Base-by-base conservation (phyloP, 2,329 filamentous ascomycete genomes). In the Drechmeria coniospora region DNA sequence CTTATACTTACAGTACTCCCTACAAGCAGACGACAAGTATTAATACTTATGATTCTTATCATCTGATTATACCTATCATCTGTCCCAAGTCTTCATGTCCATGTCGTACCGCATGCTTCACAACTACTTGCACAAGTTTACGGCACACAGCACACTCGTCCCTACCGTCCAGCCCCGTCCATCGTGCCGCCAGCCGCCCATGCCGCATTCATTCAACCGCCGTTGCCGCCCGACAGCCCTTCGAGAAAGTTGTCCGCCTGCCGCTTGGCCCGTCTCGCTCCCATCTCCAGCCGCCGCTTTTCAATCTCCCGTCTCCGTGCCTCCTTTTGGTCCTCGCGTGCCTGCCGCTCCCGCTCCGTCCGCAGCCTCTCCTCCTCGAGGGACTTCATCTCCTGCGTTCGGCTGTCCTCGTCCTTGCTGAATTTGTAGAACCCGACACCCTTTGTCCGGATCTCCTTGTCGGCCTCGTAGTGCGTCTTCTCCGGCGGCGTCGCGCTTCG, bases 371-470 rank as follows among this genome's bases (percentile, higher is more conserved):
- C 74, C 40, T 63, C 60, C 36, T 72, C 66, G 30, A 94, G 57
- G 24, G 63, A 66, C 38, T 69, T 64, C 81, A 95, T 93, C 62
- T 95, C 81, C 26, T 43, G 42, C 42, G 54, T 53, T 45, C 75
- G 61, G 37, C 63, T 60, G 38, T 68, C 73, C 45, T 78, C 74
- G 50, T 92, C 79, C 38, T 68, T 69, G 32, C 77, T 82, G 48
- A 98, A 95, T 31, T 79, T 74, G 57, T 84, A 94, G 55, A 95
- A 98, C 0, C 81, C 90, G 0, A 80, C 81, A 4, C 90, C 90
- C 43, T 90, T 87, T 24, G 73, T 82, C 34, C 90, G 65, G 26
- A 93, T 74, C 63, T 98, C 90, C 34, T 66, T 67, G 34, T 70
- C 68, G 1, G 82, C 82, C 49, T 94, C 79, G 53, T 95, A 98